phyloP scores from a whole-genome alignment of 495 filamentous ascomycete genomes.

The Neurospora hispaniola region DNA sequence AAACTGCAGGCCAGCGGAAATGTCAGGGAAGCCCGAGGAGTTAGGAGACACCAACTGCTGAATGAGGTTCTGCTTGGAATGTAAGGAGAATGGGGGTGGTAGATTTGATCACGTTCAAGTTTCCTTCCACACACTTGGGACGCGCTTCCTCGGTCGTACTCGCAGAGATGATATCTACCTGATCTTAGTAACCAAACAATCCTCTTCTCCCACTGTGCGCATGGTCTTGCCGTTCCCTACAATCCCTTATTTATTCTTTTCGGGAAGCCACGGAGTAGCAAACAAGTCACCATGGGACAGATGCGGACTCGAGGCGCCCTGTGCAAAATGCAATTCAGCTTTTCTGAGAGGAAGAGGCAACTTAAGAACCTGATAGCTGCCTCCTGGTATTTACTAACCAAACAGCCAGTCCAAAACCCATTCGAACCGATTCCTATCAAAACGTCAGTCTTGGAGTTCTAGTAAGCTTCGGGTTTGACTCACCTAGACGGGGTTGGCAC shows the following conservation, averaged over 20 bases:
- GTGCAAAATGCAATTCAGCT: neutral
- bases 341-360: neutral
- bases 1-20: neutral
- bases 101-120: neutral
- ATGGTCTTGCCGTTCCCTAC: neutral
- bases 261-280: neutral
- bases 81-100: neutral
- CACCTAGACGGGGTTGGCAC: slow-evolving; percentile 49
- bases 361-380: neutral
- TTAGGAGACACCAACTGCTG: neutral
- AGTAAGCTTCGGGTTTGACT: slow-evolving; percentile 5
- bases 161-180: neutral
- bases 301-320: neutral
- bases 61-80: neutral
- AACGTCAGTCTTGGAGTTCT: neutral
- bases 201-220: neutral
- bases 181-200: neutral
- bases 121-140: neutral
- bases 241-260: neutral
- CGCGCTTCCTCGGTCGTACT: neutral
- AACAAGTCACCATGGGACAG: neutral
- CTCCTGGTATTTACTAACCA: slow-evolving; percentile 9
- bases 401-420: slow-evolving; percentile 18
- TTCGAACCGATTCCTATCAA: slow-evolving; percentile 17
- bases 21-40: neutral